A percentile compares a stretch with the other conserved stretches of the same genome.
Evolutionary conservation across 1,139 yeast species (phyloP).

Genomic region (Pichia sp.): DNA sequence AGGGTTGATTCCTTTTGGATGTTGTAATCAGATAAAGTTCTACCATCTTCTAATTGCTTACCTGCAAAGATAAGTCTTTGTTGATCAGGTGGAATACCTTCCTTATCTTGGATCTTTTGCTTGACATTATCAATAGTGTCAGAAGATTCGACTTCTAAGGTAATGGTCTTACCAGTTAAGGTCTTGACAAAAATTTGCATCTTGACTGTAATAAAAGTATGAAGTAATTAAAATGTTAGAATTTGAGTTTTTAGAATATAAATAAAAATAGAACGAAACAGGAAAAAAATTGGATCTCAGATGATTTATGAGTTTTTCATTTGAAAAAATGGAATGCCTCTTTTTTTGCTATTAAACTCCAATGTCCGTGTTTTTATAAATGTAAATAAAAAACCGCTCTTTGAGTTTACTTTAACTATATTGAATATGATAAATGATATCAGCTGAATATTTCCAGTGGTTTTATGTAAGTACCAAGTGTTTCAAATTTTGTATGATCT

Average conservation of each 20-base stretch:
- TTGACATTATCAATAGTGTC: constrained; percentile 93
- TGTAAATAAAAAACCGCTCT: too few relatives aligned
- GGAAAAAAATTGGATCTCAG: neutral
- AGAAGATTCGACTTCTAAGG: constrained; percentile 90
- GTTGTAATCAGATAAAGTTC: constrained; percentile 91
- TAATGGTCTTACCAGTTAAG: constrained; percentile 83
- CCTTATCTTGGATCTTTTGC: constrained; percentile 91
- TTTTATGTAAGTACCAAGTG: too few relatives aligned
- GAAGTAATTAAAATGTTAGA: constrained; percentile 9
- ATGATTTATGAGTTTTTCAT: neutral
- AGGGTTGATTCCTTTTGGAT: constrained; percentile 90
- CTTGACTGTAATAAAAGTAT: constrained; percentile 24
- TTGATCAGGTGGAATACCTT: constrained; percentile 93
- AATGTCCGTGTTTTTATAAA: too few relatives aligned
- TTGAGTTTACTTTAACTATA: too few relatives aligned
- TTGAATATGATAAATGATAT: too few relatives aligned
- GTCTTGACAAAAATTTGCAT: constrained; percentile 83
- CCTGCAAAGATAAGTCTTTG: constrained; percentile 92
- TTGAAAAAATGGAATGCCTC: too few relatives aligned
- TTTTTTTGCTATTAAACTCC: too few relatives aligned
- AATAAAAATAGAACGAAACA: neutral
- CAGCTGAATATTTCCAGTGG: too few relatives aligned
- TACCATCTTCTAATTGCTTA: constrained; percentile 90
- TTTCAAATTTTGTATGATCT: too few relatives aligned
- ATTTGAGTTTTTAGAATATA: neutral